Evolutionary conservation across 192 early-diverging fungal species (phyloP).

Genomic region (Chytriomyces confervae): DNA sequence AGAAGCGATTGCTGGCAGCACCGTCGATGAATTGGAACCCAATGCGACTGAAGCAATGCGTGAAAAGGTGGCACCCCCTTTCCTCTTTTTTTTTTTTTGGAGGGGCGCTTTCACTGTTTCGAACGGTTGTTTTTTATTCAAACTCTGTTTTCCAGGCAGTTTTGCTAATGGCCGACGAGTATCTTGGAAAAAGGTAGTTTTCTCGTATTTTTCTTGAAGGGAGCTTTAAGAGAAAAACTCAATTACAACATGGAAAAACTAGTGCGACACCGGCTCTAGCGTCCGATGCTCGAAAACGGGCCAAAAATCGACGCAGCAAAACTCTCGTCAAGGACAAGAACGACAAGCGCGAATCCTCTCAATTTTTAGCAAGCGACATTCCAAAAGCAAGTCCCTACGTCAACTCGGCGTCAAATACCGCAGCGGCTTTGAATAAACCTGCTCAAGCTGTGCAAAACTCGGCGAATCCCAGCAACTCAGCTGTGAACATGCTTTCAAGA

Average conservation of each 20-base stretch:
- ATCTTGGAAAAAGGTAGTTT: slow-evolving; percentile 27
- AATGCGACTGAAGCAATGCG: slow-evolving; percentile 43
- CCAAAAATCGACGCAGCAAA: slow-evolving; percentile 26
- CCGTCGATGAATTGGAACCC: slow-evolving; percentile 48
- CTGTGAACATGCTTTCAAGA: background rate
- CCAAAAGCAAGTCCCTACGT: background rate
- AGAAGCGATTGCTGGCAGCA: slow-evolving; percentile 36
- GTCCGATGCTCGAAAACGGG: slow-evolving; percentile 30
- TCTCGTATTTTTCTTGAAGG: background rate
- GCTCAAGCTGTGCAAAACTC: background rate
- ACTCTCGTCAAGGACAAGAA: slow-evolving; percentile 17
- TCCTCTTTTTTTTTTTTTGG: background rate
- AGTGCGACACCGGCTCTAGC: slow-evolving; percentile 36
- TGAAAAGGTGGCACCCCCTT: slow-evolving; percentile 25
- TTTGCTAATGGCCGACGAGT: slow-evolving; percentile 43
- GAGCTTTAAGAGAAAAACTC: background rate
- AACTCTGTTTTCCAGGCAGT: slow-evolving; percentile 23
- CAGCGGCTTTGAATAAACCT: background rate
- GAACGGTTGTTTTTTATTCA: background rate
- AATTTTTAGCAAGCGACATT: background rate
- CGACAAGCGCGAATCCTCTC: background rate
- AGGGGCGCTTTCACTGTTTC: background rate
- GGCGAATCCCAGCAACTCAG: too few species aligned
- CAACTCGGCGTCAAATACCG: background rate
- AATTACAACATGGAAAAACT: background rate